Evolutionary conservation across 1,139 yeast genomes (phyloP).

Genomic region (Suhomyces bolitotheri): DNA sequence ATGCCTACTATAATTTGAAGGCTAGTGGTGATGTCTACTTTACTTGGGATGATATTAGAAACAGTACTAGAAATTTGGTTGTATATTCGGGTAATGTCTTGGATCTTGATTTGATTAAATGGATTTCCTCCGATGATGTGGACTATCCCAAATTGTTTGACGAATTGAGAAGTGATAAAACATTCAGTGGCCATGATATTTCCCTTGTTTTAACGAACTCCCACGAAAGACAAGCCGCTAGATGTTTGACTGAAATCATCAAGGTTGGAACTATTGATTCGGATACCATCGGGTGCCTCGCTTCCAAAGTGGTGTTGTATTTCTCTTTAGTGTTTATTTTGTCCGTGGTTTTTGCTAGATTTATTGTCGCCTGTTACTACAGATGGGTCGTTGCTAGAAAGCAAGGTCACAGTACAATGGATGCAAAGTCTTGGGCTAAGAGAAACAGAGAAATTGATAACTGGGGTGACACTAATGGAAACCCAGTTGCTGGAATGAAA

Average conservation of each 20-base stretch:
- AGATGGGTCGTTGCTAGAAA: slow-evolving; percentile 75
- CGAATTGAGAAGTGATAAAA: slow-evolving; percentile 53
- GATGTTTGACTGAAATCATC: slow-evolving; percentile 82
- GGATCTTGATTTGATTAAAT: slow-evolving; percentile 71
- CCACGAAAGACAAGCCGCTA: slow-evolving; percentile 67
- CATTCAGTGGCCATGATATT: slow-evolving; percentile 75
- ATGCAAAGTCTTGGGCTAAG: slow-evolving; percentile 46
- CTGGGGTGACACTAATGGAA: slow-evolving; percentile 50
- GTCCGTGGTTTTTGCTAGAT: slow-evolving; percentile 73
- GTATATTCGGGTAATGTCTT: slow-evolving; percentile 88
- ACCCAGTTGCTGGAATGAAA: slow-evolving; percentile 39
- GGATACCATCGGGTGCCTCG: slow-evolving; percentile 93
- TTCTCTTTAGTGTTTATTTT: slow-evolving; percentile 82
- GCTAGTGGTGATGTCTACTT: slow-evolving; percentile 77
- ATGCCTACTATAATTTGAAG: slow-evolving; percentile 60
- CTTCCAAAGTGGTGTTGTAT: slow-evolving; percentile 78
- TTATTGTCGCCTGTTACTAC: slow-evolving; percentile 83
- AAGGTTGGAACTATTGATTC: slow-evolving; percentile 90
- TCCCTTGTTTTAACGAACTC: slow-evolving; percentile 73
- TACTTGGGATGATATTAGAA: slow-evolving; percentile 83
- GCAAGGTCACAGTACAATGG: slow-evolving; percentile 75
- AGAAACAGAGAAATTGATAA: slow-evolving; percentile 67
- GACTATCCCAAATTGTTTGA: slow-evolving; percentile 74
- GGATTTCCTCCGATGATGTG: slow-evolving; percentile 70
- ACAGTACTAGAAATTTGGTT: slow-evolving; percentile 71